Conservation (phyloP, 306 rosid genomes). For the Gastrolobium villosum region DNA sequence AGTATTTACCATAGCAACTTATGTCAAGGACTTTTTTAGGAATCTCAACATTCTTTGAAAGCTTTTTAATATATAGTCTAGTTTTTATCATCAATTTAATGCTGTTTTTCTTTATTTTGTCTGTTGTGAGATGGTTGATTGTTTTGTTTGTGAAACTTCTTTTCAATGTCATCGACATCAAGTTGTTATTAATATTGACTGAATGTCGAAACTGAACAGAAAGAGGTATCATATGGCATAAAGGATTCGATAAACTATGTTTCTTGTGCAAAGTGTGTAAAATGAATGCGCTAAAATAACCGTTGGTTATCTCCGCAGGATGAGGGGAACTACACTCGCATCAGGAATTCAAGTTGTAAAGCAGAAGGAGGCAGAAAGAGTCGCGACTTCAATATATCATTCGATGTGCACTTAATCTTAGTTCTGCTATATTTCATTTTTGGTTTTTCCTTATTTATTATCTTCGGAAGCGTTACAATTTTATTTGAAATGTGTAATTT, state of each 20-base stretch:
- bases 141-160: slow-evolving; percentile 15
- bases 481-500: slow-evolving; percentile 27
- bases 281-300: slow-evolving; percentile 15
- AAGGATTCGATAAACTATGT: background rate
- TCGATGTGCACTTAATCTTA: slow-evolving; percentile 25
- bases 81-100: too few species aligned
- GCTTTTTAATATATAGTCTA: too few species aligned
- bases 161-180: slow-evolving; percentile 24
- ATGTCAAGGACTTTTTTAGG: background rate
- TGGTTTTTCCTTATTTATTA: too few species aligned
- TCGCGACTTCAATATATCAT: slow-evolving; percentile 27
- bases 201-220: background rate
- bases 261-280: background rate
- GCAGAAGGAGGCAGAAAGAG: slow-evolving; percentile 36
- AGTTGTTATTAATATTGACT: background rate
- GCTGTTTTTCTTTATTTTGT: slow-evolving; percentile 25
- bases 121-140: background rate
- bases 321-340: slow-evolving; percentile 30
- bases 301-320: slow-evolving; percentile 44
- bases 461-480: background rate
- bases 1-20: background rate
- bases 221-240: background rate
- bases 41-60: too few species aligned
- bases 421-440: slow-evolving; percentile 18
- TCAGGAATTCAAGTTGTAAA: slow-evolving; percentile 40